Evolutionary conservation across 495 filamentous ascomycete genomes (phyloP), one percentile per base, ranked within the genome.

Genomic region (Pseudomonodictys pantanalensis): DNA sequence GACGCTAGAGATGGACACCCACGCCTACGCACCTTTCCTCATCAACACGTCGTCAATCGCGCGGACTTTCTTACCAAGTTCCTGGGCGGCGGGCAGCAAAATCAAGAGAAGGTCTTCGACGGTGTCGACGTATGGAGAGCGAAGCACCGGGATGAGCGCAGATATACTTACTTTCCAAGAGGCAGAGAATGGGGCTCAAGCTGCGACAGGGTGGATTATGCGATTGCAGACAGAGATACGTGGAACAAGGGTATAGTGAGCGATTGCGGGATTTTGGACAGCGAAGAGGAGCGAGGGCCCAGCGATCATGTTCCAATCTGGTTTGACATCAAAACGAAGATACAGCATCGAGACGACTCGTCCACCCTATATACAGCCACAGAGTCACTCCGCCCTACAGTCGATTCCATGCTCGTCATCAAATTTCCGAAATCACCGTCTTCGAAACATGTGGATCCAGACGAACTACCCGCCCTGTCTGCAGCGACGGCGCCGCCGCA

Each of bases 21-120:
- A 0, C 68, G 68, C 12, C 60, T 82, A 22, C 59, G 80, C 4
- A 72, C 66, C 11, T 72, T 66, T 11, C 71, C 72, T 1, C 42
- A 58, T 10, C 72, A 78, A 56, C 80, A 83, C 68, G 73, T 77
- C 10, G 12, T 67, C 8, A 81, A 81, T 54, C 65, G 80, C 7
- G 68, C 60, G 11, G 78, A 82, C 35, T 83, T 82, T 52, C 72
- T 77, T 46, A 56, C 39, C 30, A 76, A 72, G 56, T 78, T 81
- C 58, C 73, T 83, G 8, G 46, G 53, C 11, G 20, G 18, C 26
- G 18, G 11, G 30, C 26, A 60, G 5, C 7, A 22, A n/a, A 42
- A 65, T n/a, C 52, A 50, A 10, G 66, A 64, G 9, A 38, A 49
- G 17, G 60, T 30, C 3, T 25, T 48, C 9, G 48, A 24, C 8